Evolutionary conservation across 1,139 yeast species (phyloP).

Genomic region (Lodderomyces pseudojiufengensis): DNA sequence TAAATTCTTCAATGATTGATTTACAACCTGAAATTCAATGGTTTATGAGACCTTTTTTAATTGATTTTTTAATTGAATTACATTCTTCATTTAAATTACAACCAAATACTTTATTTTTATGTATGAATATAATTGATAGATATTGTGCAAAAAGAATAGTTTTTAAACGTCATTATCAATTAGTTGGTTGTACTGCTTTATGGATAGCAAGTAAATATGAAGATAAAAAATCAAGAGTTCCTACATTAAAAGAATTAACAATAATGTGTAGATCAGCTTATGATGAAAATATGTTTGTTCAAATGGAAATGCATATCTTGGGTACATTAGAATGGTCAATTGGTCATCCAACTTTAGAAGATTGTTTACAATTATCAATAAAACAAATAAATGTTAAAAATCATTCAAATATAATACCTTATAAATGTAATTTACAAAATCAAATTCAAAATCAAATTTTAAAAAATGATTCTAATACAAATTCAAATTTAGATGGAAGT

Average conservation of each 20-base stretch:
- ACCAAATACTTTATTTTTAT: conserved; percentile 74
- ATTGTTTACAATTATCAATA: conserved; percentile 55
- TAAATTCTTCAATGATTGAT: conserved; percentile 72
- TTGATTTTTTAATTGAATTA: conserved; percentile 79
- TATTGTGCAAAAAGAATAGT: conserved; percentile 89
- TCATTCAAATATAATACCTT: conserved; percentile 32
- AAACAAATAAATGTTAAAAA: conserved; percentile 14
- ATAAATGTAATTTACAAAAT: conserved; percentile 25
- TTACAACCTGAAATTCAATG: conserved; percentile 90
- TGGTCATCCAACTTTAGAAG: conserved; percentile 61
- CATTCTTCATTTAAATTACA: conserved; percentile 74
- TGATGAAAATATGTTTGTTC: conserved; percentile 85
- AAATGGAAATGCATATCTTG: conserved; percentile 91
- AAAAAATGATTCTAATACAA: conserved; percentile 1
- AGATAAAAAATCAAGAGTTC: conserved; percentile 81
- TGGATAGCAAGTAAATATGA: conserved; percentile 96
- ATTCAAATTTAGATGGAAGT: conserved; percentile 8
- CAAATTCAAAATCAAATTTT: conserved; percentile 7
- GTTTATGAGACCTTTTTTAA: conserved; percentile 86
- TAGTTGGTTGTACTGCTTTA: conserved; percentile 88
- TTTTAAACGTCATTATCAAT: conserved; percentile 87
- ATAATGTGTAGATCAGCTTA: conserved; percentile 81
- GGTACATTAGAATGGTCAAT: conserved; percentile 81
- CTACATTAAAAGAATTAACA: conserved; percentile 73
- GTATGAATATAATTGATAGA: conserved; percentile 81